Evolutionary conservation across 2,329 filamentous ascomycete species (phyloP).

Genomic region (Aspergillus texensis): DNA sequence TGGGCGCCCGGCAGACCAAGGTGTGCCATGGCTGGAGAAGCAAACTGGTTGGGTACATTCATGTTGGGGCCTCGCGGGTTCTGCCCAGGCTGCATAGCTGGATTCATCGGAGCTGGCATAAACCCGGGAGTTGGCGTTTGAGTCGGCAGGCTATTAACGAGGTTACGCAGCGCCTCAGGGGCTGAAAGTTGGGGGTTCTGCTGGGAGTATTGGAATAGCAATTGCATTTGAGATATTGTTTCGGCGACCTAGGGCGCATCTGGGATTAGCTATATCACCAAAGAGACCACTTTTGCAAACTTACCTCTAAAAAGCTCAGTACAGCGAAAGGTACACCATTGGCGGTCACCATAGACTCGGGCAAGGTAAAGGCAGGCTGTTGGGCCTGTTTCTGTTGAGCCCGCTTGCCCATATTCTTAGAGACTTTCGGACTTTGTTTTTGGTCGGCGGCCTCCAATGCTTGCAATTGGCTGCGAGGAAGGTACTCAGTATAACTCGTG

Average conservation of each 20-base stretch:
- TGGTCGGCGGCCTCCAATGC: conserved; percentile 54
- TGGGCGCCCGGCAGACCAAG: conserved; percentile 51
- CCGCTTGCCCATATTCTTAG: conserved; percentile 56
- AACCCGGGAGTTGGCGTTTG: conserved; percentile 36
- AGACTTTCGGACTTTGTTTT: conserved; percentile 62
- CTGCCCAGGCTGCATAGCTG: conserved; percentile 39
- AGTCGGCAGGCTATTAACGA: conserved; percentile 51
- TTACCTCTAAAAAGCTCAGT: conserved; percentile 65
- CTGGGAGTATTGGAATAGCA: conserved; percentile 60
- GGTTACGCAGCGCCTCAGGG: conserved; percentile 56
- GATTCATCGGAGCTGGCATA: conserved; percentile 35
- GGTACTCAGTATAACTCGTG: conserved; percentile 76
- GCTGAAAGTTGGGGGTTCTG: conserved; percentile 56
- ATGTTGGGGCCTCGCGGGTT: conserved; percentile 49
- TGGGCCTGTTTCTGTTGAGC: conserved; percentile 51
- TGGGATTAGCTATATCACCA: not conserved
- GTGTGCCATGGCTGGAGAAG: conserved; percentile 61
- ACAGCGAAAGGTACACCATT: conserved; percentile 60
- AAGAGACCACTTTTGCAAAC: conserved; percentile 14
- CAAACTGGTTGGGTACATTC: conserved; percentile 55
- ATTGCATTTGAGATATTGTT: conserved; percentile 66
- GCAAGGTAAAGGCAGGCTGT: conserved; percentile 48
- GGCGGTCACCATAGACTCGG: conserved; percentile 47
- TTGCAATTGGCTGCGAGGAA: conserved; percentile 67
- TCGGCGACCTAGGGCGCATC: conserved; percentile 59